Percentiles rank a stretch among this genome's conserved stretches.
Conservation (phyloP, 352 stramenopile species). For the Phytophthora citrophthora region DNA sequence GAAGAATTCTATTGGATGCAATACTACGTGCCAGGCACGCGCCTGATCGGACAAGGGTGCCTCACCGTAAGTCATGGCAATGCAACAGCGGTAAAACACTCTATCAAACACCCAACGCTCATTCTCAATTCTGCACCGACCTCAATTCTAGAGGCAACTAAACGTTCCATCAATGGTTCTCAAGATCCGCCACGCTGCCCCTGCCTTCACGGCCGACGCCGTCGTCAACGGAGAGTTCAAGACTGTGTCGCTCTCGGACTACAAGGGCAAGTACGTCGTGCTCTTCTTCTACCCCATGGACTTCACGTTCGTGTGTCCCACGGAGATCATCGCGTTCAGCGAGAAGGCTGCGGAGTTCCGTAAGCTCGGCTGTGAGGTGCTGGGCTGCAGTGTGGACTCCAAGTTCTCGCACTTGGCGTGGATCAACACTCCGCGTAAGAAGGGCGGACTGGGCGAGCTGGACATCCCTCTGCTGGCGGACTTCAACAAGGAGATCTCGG, state of each 20-base stretch:
- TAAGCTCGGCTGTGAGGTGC: conserved; percentile 67
- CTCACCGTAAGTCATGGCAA: too few relatives aligned
- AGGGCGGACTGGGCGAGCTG: conserved; percentile 90
- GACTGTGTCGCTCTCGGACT: conserved; percentile 80
- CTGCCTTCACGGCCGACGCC: conserved; percentile 75
- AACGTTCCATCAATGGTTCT: conserved; percentile 50
- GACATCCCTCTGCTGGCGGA: conserved; percentile 91
- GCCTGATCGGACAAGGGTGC: conserved; percentile 2
- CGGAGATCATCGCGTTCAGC: conserved; percentile 90
- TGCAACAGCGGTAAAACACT: not conserved
- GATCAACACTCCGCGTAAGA: conserved; percentile 89
- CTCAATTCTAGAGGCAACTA: too few relatives aligned
- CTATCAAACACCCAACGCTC: not conserved
- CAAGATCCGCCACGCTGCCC: conserved; percentile 73
- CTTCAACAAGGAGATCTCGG: conserved; percentile 82
- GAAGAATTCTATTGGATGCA: too few relatives aligned
- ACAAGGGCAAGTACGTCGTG: conserved; percentile 90
- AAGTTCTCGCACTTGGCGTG: conserved; percentile 90
- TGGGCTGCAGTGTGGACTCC: conserved; percentile 85
- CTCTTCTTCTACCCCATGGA: conserved; percentile 94
- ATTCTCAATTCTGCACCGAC: conserved; percentile 20
- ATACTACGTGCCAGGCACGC: not conserved
- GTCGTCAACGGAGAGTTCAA: conserved; percentile 87
- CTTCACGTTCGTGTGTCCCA: conserved; percentile 92
- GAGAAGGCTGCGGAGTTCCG: conserved; percentile 81